These are phyloP conservation scores for Ophiosphaerella korrae DNA, from an alignment of 2,329 filamentous ascomycete species.

Conservation along the genomic window DNA sequence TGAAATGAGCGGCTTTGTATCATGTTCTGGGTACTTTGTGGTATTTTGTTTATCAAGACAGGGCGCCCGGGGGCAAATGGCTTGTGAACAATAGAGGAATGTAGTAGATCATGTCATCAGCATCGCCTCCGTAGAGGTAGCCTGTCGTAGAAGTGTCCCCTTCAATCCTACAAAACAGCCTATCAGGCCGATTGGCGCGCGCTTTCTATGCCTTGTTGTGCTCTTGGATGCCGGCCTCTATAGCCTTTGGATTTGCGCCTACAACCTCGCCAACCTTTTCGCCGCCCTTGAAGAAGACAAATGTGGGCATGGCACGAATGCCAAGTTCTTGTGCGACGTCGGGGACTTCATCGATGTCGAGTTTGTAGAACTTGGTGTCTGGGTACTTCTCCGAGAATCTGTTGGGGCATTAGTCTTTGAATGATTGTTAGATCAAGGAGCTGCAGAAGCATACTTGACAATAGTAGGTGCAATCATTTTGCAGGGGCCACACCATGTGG, in stretches of 20 bases:
- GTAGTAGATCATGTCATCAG: too few relatives aligned
- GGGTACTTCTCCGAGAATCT: constrained; percentile 66
- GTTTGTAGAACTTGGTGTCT: constrained; percentile 77
- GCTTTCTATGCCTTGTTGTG: constrained; percentile 31
- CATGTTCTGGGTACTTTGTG: too few relatives aligned
- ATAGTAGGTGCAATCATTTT: constrained; percentile 83
- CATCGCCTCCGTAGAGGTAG: constrained; percentile 10
- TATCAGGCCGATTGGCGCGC: constrained; percentile 2
- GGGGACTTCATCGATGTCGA: constrained; percentile 84
- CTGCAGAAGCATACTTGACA: constrained; percentile 58
- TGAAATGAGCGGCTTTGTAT: too few relatives aligned
- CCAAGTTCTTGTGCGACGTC: constrained; percentile 77
- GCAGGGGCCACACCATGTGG: constrained; percentile 93
- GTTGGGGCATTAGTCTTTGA: constrained; percentile 15
- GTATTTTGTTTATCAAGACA: too few relatives aligned
- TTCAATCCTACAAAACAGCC: constrained; percentile 7
- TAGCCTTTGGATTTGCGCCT: constrained; percentile 76
- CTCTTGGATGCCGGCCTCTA: constrained; percentile 60
- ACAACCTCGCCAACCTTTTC: constrained; percentile 74
- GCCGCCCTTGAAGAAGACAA: constrained; percentile 81
- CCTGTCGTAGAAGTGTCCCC: background rate
- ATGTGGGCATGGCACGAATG: constrained; percentile 92
- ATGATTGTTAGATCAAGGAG: background rate
- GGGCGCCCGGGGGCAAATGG: too few relatives aligned
- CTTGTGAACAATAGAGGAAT: too few relatives aligned